These are phyloP conservation scores for Coemansia sp. DNA, from an alignment of 192 early-diverging fungal species.

Conservation along the genomic window DNA sequence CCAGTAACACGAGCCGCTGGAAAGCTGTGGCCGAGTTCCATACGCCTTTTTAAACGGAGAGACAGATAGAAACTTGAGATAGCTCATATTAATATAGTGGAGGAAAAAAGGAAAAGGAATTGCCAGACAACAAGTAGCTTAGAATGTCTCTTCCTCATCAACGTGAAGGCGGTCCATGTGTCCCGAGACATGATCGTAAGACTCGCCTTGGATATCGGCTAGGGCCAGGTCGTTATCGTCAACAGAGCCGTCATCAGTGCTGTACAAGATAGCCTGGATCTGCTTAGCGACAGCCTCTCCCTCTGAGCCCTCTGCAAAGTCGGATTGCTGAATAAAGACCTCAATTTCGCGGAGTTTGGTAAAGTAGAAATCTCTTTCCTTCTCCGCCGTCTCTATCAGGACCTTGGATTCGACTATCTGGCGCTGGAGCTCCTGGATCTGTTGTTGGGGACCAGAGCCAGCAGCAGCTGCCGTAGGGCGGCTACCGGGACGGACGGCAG, in stretches of 20 bases:
- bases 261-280: conserved; percentile 90
- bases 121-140: background rate
- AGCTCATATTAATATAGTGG: conserved; percentile 2
- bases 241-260: conserved; percentile 61
- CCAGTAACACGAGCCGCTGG: conserved; percentile 14
- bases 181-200: conserved; percentile 21
- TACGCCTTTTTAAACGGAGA: background rate
- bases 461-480: conserved; percentile 22
- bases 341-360: conserved; percentile 92
- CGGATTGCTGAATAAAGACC: conserved; percentile 81
- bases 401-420: conserved; percentile 80
- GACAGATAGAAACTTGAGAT: background rate
- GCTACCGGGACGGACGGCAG: conserved; percentile 16
- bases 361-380: conserved; percentile 98
- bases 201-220: conserved; percentile 8
- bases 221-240: conserved; percentile 12
- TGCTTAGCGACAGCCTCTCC: conserved; percentile 65
- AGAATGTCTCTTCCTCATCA: conserved; percentile 49
- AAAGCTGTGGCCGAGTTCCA: background rate
- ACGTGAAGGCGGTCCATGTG: conserved; percentile 36
- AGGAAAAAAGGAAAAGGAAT: background rate
- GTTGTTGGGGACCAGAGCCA: conserved; percentile 57
- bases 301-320: conserved; percentile 54
- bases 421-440: conserved; percentile 72
- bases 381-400: conserved; percentile 88